A percentile compares a stretch with the other conserved stretches of the same genome.
These are phyloP conservation scores for Coemansia sp. DNA, from an alignment of 192 early-diverging fungal species.

Conservation along the genomic window DNA sequence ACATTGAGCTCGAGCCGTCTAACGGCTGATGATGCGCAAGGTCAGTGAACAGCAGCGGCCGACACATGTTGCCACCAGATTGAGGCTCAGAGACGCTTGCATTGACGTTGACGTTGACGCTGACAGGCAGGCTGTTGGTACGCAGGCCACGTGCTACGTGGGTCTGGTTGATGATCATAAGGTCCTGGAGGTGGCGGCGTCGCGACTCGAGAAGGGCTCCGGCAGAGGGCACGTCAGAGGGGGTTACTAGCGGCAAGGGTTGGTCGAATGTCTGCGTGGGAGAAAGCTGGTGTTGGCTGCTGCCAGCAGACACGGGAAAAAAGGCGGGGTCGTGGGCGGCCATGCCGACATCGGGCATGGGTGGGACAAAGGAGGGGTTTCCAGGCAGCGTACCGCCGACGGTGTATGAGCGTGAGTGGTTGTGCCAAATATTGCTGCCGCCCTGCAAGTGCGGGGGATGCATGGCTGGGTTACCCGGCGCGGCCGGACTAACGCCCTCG, in stretches of 20 bases:
- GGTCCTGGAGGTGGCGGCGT: slow-evolving; percentile 38
- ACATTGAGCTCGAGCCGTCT: too few relatives aligned
- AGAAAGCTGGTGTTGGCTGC: not conserved
- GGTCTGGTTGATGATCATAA: slow-evolving; percentile 43
- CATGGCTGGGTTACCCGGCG: not conserved
- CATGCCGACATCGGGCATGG: too few relatives aligned
- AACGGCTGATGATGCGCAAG: slow-evolving; percentile 2
- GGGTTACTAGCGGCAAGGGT: not conserved
- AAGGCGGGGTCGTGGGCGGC: not conserved
- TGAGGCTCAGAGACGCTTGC: too few relatives aligned
- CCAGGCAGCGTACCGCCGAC: not conserved
- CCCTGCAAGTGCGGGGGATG: slow-evolving; percentile 2
- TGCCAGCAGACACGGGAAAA: not conserved
- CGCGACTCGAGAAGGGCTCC: slow-evolving; percentile 36
- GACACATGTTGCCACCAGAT: not conserved
- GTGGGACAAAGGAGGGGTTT: not conserved
- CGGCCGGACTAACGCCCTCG: not conserved
- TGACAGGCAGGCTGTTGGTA: not conserved
- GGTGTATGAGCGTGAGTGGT: not conserved
- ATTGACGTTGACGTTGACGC: not conserved
- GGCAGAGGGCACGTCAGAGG: slow-evolving; percentile 17
- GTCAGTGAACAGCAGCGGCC: slow-evolving; percentile 24
- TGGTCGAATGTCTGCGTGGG: not conserved
- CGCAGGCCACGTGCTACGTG: slow-evolving; percentile 30
- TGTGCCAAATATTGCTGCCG: not conserved